These are phyloP conservation scores for Quercus engelmannii DNA, from an alignment of 306 rosid species.

Conservation along the genomic window DNA sequence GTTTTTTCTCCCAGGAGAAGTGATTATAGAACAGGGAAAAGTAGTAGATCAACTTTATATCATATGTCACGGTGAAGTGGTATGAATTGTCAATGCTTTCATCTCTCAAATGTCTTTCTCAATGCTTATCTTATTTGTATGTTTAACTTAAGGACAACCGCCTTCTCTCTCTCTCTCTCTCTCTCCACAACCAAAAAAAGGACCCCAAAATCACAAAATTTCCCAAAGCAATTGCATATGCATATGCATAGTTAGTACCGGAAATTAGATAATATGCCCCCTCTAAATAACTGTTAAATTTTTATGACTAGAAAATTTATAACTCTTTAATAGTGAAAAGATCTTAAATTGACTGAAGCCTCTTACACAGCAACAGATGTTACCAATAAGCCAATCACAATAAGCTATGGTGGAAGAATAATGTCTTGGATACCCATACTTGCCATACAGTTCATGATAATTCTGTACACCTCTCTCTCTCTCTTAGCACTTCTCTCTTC, in stretches of 20 bases:
- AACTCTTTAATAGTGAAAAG: not conserved
- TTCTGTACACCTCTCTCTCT: not conserved
- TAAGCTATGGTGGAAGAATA: not conserved
- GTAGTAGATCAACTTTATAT: slow-evolving; percentile 52
- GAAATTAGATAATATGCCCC: not conserved
- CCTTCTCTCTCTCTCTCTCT: too few species aligned
- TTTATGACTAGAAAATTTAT: not conserved
- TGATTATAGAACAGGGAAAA: slow-evolving; percentile 52
- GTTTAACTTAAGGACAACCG: too few species aligned
- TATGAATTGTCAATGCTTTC: slow-evolving; percentile 13
- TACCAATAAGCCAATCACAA: not conserved
- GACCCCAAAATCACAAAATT: too few species aligned
- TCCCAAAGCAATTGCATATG: too few species aligned
- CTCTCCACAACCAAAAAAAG: too few species aligned
- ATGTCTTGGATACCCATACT: not conserved
- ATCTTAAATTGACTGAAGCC: not conserved
- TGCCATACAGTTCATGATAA: not conserved
- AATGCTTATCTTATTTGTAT: not conserved
- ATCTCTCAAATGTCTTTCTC: not conserved
- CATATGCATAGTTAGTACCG: too few species aligned
- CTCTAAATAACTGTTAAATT: not conserved
- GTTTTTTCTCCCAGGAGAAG: slow-evolving; percentile 64
- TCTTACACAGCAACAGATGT: not conserved
- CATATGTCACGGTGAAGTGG: slow-evolving; percentile 62
- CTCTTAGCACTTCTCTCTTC: not conserved